Evolutionary conservation across 164 flowering plant genomes (phyloP).

Genomic region (Berberis thunbergii): DNA sequence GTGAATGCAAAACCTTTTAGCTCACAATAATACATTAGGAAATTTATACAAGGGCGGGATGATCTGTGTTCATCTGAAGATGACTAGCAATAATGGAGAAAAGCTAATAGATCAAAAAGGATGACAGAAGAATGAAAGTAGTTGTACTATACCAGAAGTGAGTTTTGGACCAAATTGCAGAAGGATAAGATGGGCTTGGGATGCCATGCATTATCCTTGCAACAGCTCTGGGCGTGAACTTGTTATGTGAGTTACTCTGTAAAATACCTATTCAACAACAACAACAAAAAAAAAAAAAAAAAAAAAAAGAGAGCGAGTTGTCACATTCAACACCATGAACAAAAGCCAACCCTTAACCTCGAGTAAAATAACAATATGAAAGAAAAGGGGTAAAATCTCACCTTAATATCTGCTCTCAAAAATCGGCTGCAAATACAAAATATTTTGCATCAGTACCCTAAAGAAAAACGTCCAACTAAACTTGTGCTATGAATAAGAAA

Average conservation of each 20-base stretch:
- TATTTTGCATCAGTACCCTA: too few species aligned
- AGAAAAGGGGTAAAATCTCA: too few species aligned
- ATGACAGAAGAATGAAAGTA: not conserved
- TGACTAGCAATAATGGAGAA: not conserved
- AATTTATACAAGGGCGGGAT: too few species aligned
- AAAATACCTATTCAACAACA: constrained; percentile 65
- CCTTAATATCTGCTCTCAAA: too few species aligned
- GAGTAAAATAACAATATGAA: too few species aligned
- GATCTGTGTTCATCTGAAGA: not conserved
- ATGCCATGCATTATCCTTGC: constrained; percentile 98
- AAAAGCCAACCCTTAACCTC: too few species aligned
- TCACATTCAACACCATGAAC: not conserved
- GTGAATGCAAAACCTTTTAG: too few species aligned
- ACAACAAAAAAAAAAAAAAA: too few species aligned
- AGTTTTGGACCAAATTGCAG: constrained; percentile 72
- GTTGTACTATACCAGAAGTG: constrained; percentile 70
- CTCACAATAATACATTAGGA: too few species aligned
- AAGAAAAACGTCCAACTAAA: too few species aligned
- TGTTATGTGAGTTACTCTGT: constrained; percentile 67
- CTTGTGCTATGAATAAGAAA: too few species aligned
- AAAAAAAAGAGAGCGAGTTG: not conserved
- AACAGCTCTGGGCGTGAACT: constrained; percentile 90
- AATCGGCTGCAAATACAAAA: too few species aligned
- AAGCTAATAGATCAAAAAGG: not conserved
- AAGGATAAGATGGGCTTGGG: constrained; percentile 86